Conservation (phyloP, 495 filamentous ascomycete species). For the Daldinia loculata region DNA sequence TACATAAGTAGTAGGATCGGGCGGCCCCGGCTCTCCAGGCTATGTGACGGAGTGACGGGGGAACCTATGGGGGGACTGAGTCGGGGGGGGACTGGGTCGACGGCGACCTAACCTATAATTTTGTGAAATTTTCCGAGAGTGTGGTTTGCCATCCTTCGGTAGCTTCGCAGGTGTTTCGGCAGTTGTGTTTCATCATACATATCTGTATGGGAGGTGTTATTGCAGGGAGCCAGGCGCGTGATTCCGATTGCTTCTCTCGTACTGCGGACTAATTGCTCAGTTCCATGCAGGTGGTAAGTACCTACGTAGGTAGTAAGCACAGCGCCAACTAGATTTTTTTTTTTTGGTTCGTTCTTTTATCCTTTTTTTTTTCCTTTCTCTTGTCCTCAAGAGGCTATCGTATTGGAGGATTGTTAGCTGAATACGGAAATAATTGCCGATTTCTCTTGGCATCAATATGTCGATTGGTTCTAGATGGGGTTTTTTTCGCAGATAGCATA, state of each 20-base stretch:
- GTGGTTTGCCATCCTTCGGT: conserved; percentile 10
- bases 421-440: conserved; percentile 37
- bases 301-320: conserved; percentile 45
- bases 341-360: conserved; percentile 6
- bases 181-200: conserved; percentile 35
- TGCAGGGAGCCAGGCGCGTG: conserved; percentile 32
- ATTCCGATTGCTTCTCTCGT: conserved; percentile 26
- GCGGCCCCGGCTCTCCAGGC: conserved; percentile 12
- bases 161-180: conserved; percentile 33
- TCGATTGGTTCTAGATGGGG: conserved; percentile 21
- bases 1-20: conserved; percentile 37
- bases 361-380: not conserved
- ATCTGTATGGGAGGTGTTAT: not conserved
- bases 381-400: conserved; percentile 3
- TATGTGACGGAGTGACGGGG: conserved; percentile 8
- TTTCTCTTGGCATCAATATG: conserved; percentile 33
- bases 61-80: not conserved
- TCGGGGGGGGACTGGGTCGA: conserved; percentile 1
- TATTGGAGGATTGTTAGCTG: conserved; percentile 20
- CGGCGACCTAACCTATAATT: not conserved
- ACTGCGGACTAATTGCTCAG: conserved; percentile 18
- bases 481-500: conserved; percentile 16
- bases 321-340: conserved; percentile 27
- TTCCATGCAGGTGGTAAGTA: conserved; percentile 22
- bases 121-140: conserved; percentile 25